Conservation (phyloP, 1,284 basidiomycete species). For the Anthracocystis panici-leucophaei region DNA sequence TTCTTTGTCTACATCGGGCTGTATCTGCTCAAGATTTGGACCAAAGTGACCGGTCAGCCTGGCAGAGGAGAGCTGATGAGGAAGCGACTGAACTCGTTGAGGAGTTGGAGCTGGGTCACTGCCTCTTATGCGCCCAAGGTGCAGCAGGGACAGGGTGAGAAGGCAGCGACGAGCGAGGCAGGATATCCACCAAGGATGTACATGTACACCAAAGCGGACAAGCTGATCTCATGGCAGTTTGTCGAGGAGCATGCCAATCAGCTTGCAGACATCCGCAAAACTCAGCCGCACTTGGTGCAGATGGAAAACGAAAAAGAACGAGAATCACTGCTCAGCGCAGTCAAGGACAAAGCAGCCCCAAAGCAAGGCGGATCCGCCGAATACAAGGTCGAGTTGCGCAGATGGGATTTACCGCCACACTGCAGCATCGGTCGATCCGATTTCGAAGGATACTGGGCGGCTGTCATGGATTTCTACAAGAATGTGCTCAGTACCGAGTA, state of each 20-base stretch:
- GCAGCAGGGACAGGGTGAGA: not conserved
- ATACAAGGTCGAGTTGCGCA: slow-evolving; percentile 44
- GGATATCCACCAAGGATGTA: slow-evolving; percentile 57
- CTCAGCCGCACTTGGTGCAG: slow-evolving; percentile 27
- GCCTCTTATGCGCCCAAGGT: slow-evolving; percentile 20
- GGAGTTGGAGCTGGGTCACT: slow-evolving; percentile 53
- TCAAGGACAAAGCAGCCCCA: not conserved
- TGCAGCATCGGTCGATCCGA: slow-evolving; percentile 58
- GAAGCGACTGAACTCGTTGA: slow-evolving; percentile 42
- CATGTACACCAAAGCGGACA: slow-evolving; percentile 59
- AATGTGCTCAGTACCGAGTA: slow-evolving; percentile 30
- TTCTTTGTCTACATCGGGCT: slow-evolving; percentile 42
- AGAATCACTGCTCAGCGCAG: slow-evolving; percentile 6
- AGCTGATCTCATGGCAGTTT: slow-evolving; percentile 53
- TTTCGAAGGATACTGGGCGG: slow-evolving; percentile 56
- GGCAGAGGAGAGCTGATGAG: slow-evolving; percentile 50
- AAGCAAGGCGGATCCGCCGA: not conserved
- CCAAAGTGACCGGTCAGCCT: slow-evolving; percentile 32
- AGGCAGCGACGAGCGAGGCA: slow-evolving; percentile 2
- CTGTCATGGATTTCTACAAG: slow-evolving; percentile 41
- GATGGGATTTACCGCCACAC: slow-evolving; percentile 58
- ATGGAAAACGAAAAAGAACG: slow-evolving; percentile 36
- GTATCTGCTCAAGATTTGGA: slow-evolving; percentile 39
- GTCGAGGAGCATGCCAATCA: slow-evolving; percentile 59
- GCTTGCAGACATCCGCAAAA: slow-evolving; percentile 22